Conservation (phyloP, 2,329 filamentous ascomycete genomes). For the Cladosporium halotolerans region DNA sequence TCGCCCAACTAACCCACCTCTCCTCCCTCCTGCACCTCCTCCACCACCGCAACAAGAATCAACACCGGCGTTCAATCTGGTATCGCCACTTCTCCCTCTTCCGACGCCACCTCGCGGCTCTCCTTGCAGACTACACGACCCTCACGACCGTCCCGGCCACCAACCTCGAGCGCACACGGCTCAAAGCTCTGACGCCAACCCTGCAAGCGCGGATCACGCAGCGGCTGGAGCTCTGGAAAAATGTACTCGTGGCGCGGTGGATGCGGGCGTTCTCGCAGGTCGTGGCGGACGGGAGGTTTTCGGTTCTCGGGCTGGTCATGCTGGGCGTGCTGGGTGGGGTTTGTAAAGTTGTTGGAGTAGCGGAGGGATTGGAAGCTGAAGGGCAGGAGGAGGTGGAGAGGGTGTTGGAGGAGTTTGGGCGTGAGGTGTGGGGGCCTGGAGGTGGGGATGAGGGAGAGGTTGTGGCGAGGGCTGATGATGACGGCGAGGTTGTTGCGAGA, state of each 20-base stretch:
- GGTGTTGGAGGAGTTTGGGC: constrained; percentile 39
- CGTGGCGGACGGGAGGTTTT: constrained; percentile 40
- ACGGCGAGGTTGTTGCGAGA: constrained; percentile 6
- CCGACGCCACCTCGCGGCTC: constrained; percentile 56
- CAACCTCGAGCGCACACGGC: constrained; percentile 22
- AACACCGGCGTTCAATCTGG: constrained; percentile 77
- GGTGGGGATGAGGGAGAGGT: constrained; percentile 26
- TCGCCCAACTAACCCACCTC: constrained; percentile 26
- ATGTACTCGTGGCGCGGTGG: constrained; percentile 28
- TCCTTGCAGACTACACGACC: constrained; percentile 38
- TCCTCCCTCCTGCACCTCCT: constrained; percentile 62
- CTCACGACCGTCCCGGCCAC: constrained; percentile 23
- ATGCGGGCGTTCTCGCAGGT: constrained; percentile 39
- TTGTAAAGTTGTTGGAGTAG: constrained; percentile 37
- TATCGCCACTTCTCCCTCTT: constrained; percentile 69
- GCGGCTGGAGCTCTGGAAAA: constrained; percentile 35
- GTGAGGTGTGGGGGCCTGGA: constrained; percentile 30
- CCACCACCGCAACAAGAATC: constrained; percentile 81
- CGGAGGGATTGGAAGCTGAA: constrained; percentile 36
- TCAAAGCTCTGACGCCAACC: constrained; percentile 15
- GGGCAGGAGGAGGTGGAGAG: constrained; percentile 36
- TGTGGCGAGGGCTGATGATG: not conserved
- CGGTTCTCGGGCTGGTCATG: constrained; percentile 40
- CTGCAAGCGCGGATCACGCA: constrained; percentile 20
- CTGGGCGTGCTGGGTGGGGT: constrained; percentile 37